phyloP scores from a whole-genome alignment of 495 filamentous ascomycete genomes.

The Chaetomium tenue region DNA sequence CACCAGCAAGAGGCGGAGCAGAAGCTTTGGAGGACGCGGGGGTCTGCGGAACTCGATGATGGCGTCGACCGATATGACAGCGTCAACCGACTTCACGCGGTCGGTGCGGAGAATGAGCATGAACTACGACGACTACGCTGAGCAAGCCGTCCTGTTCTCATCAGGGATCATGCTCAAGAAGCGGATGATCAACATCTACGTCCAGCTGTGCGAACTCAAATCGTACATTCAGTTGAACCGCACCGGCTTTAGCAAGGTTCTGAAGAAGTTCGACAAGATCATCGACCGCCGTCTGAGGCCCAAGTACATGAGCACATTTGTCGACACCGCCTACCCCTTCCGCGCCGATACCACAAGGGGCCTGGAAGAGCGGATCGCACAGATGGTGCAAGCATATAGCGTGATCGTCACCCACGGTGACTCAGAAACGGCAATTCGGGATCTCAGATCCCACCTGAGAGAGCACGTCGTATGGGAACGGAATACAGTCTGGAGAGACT shows the following conservation, averaged over 20 bases:
- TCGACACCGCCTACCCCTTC: conserved; percentile 76
- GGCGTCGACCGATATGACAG: conserved; percentile 36
- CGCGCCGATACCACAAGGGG: conserved; percentile 62
- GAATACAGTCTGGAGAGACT: conserved; percentile 98
- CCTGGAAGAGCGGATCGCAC: conserved; percentile 65
- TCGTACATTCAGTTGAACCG: conserved; percentile 95
- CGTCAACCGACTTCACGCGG: conserved; percentile 43
- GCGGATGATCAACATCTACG: conserved; percentile 79
- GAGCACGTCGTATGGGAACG: conserved; percentile 99
- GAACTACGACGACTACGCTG: conserved; percentile 69
- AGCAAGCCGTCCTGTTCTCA: conserved; percentile 73
- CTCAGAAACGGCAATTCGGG: conserved; percentile 66
- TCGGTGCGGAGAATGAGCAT: conserved; percentile 54
- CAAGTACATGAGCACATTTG: conserved; percentile 69
- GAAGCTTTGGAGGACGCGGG: conserved; percentile 39
- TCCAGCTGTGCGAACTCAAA: conserved; percentile 91
- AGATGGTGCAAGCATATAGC: conserved; percentile 77
- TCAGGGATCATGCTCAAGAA: conserved; percentile 87
- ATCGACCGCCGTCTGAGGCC: conserved; percentile 73
- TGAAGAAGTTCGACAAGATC: conserved; percentile 99
- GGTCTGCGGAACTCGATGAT: conserved; percentile 37
- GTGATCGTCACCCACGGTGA: conserved; percentile 79
- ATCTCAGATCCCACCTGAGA: conserved; percentile 84
- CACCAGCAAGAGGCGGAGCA: conserved; percentile 40
- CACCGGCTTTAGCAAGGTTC: conserved; percentile 90